Evolutionary conservation across 2,329 filamentous ascomycete species (phyloP), one percentile per base, ranked within the genome.

Genomic region (Pseudonectria buxi): DNA sequence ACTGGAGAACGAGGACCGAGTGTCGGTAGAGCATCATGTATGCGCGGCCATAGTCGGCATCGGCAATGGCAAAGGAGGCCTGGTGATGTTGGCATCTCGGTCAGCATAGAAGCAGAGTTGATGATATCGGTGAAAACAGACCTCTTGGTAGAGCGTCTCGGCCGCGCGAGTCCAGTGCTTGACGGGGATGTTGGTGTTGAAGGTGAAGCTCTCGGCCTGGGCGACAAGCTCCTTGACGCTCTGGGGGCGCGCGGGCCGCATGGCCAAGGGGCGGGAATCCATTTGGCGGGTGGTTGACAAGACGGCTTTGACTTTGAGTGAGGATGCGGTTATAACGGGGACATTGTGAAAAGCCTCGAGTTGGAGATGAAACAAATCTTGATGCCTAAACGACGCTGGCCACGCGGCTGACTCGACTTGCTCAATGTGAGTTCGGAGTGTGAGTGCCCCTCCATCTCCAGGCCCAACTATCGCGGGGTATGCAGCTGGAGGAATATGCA

Each of bases 21-120:
- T 94, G 88, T 49, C 92, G 81, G 57, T 92, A 86, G n/a, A 94
- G 76, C 40, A 96, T 78, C 36, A 95, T 74, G 59, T 94, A 98
- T 4, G 90, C 86, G 55, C 92, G 83, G 50, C 88, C 78, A 45
- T 87, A 78, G 61, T 95, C 89, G 52, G 83, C 82, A 61, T 96
- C 90, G 28, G 76, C 74, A 52, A 92, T 74, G 56, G 95, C 95
- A 50, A 90, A 86, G 33, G 78, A 72, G 14, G 87, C 89, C 86
- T 95, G 54, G 10, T 36, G 26, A 36, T 27, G 49, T 44, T 54
- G 34, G 55, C 51, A 29, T 15, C n/a, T 4, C 7, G 14, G 12
- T n/a, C 6, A 24, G 24, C 33, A 12, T 11, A 16, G 13, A 10
- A 16, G 18, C 13, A 13, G 13, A 6, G 2, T 18, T n/a, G n/a